These are phyloP conservation scores for Tetrahymena thermophila DNA, from an alignment of 73 alveolate genomes.

Conservation along the genomic window DNA sequence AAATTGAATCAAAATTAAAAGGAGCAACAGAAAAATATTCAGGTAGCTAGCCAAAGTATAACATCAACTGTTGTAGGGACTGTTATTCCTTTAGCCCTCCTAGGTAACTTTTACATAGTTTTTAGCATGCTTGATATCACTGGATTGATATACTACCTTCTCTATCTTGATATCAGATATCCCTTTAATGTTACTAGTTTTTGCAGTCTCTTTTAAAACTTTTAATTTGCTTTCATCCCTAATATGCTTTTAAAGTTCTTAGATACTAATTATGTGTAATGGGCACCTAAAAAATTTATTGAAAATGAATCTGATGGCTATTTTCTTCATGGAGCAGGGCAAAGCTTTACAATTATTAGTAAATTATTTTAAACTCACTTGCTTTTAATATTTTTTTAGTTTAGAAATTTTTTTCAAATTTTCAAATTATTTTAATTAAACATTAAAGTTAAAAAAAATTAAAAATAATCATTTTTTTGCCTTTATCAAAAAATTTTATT, in stretches of 20 bases:
- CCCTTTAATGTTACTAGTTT: not conserved
- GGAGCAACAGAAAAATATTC: not conserved
- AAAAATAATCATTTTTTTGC: too few relatives aligned
- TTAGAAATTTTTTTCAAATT: too few relatives aligned
- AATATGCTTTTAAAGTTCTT: not conserved
- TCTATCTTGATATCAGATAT: not conserved
- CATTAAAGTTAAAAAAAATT: too few relatives aligned
- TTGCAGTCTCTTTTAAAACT: not conserved
- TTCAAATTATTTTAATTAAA: too few relatives aligned
- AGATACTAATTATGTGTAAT: not conserved
- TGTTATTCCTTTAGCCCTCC: not conserved
- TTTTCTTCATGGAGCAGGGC: not conserved
- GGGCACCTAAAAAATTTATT: not conserved
- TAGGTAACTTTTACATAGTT: not conserved
- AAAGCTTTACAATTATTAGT: not conserved
- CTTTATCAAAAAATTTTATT: too few relatives aligned
- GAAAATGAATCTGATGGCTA: not conserved
- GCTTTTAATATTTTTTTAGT: too few relatives aligned
- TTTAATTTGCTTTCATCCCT: not conserved
- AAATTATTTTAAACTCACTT: not conserved
- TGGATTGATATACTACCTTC: not conserved
- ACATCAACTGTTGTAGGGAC: not conserved
- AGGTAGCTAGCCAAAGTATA: not conserved
- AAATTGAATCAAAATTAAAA: not conserved
- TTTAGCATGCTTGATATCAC: not conserved